Evolutionary conservation across 306 rosid species (phyloP).

Genomic region (Casuarina glauca): DNA sequence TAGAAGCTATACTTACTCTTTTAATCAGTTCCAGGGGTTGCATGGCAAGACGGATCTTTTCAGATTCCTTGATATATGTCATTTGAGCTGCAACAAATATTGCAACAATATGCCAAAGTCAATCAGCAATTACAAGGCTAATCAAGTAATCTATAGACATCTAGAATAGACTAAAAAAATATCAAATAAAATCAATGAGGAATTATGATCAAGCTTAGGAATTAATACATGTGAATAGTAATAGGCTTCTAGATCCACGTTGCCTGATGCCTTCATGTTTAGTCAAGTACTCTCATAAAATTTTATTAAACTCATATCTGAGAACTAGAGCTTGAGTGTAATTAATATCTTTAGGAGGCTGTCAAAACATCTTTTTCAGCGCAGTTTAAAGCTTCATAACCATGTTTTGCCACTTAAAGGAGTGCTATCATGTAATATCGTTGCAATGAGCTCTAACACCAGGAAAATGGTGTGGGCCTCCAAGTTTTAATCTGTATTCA

Average conservation of each 20-base stretch:
- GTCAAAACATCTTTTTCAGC: not conserved
- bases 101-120: slow-evolving; percentile 1
- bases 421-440: not conserved
- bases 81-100: slow-evolving; percentile 59
- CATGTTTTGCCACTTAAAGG: not conserved
- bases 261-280: not conserved
- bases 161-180: not conserved
- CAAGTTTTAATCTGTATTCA: not conserved
- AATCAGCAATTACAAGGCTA: slow-evolving; percentile 7
- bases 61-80: slow-evolving; percentile 67
- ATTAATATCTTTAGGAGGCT: not conserved
- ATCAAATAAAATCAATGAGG: not conserved
- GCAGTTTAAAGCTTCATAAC: not conserved
- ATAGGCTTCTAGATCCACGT: slow-evolving; percentile 2
- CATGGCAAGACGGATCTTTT: slow-evolving; percentile 88
- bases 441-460: not conserved
- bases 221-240: slow-evolving; percentile 7
- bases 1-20: slow-evolving; percentile 57
- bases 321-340: not conserved
- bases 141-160: not conserved
- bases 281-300: slow-evolving; percentile 2
- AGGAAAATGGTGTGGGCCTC: not conserved
- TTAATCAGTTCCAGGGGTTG: slow-evolving; percentile 84
- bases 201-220: slow-evolving; percentile 15
- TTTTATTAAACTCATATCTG: not conserved